A percentile compares a stretch with the other conserved stretches of the same genome.
Evolutionary conservation across 345 rosid species (phyloP).

Genomic region (Murraya paniculata): DNA sequence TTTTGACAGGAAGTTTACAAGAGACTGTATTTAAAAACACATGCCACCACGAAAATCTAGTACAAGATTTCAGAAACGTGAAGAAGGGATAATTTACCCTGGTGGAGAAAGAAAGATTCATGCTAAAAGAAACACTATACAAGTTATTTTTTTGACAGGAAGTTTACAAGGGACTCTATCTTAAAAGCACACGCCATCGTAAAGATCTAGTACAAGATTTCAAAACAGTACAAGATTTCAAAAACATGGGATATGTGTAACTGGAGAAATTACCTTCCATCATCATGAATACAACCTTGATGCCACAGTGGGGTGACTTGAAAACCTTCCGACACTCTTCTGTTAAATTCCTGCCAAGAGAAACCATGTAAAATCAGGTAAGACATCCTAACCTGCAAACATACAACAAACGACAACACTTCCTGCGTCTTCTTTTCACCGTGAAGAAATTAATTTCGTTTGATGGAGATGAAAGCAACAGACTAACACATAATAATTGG

Average conservation of each 20-base stretch:
- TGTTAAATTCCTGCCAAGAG: conserved; percentile 63
- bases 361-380: background rate
- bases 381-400: background rate
- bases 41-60: background rate
- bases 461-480: background rate
- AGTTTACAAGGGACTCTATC: background rate
- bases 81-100: background rate
- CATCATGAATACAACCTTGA: conserved; percentile 86
- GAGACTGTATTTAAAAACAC: background rate
- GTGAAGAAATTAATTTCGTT: background rate
- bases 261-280: conserved; percentile 52
- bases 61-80: conserved; percentile 4
- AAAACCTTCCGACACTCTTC: conserved; percentile 76
- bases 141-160: background rate
- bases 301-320: conserved; percentile 94
- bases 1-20: background rate
- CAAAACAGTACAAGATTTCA: conserved; percentile 2
- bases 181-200: background rate
- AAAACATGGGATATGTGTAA: background rate
- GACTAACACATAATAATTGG: background rate
- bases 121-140: background rate
- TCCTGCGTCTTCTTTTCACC: background rate
- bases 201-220: conserved; percentile 6
- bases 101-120: background rate
- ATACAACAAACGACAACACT: background rate